Base-by-base conservation (phyloP, 1,284 basidiomycete genomes). In the Golubevia pallescens region DNA sequence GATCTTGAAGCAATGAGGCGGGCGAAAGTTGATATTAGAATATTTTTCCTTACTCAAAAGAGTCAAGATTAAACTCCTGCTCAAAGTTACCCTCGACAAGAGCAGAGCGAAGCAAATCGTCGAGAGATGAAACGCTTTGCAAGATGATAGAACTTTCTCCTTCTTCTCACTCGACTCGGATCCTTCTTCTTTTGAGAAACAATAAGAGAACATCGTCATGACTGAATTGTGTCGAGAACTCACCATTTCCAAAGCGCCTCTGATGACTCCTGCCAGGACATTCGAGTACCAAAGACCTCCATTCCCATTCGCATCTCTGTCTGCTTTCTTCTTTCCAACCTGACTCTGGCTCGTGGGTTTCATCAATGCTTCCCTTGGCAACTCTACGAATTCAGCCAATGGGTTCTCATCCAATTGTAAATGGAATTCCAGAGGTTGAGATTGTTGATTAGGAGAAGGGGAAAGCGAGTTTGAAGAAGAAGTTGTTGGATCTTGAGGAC, bases 181-280 rank as follows among this genome's bases (percentile, higher is more conserved):
- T n/a, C n/a, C n/a, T n/a, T n/a, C n/a, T n/a, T n/a, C n/a, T n/a
- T n/a, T n/a, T n/a, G 57, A 57, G 20, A 64, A 61, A 16, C 1
- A 1, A 0, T 19, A 38, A 42, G 56, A 65, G 57, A 68, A 64
- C 69, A 65, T 21, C n/a, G n/a, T n/a, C n/a, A n/a, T n/a, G n/a
- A n/a, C n/a, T n/a, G n/a, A n/a, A n/a, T n/a, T n/a, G n/a, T n/a
- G n/a, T n/a, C n/a, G n/a, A n/a, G n/a, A 38, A 87, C 89, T 73
- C 77, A 97, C 97, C 97, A 99, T 99, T 87, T 99, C 97, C 60
- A 99, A 86, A 23, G 95, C 91, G 0, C 97, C 97, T 62, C 95
- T 88, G 58, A 99, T 86, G 0, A 99, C 96, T 2, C 97, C 97
- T 73, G 94, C 96, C 0, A 97, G 87, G 28, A 99, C 92, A 86